These are phyloP conservation scores for Tricholoma flavovirens DNA, from an alignment of 768 basidiomycete genomes.

Conservation along the genomic window DNA sequence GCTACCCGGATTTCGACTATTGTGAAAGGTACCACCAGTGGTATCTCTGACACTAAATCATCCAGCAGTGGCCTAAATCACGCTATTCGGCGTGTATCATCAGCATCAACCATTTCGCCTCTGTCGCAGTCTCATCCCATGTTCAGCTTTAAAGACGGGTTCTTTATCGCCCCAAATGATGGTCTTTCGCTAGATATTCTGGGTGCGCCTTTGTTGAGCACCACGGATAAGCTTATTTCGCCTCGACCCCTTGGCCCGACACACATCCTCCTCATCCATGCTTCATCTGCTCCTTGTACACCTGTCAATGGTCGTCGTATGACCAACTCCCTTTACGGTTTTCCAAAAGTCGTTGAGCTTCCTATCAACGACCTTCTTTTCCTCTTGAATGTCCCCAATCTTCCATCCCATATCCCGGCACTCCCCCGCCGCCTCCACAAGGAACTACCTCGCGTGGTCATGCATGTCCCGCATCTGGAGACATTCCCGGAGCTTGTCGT, in stretches of 20 bases:
- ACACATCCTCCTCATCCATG: conserved; percentile 26
- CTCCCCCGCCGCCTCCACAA: conserved; percentile 30
- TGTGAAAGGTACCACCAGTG: conserved; percentile 7
- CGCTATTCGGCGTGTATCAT: conserved; percentile 21
- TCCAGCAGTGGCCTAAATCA: conserved; percentile 8
- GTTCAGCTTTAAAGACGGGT: conserved; percentile 13
- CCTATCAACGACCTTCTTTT: conserved; percentile 36
- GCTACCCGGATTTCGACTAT: conserved; percentile 23
- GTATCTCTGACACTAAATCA: conserved; percentile 4
- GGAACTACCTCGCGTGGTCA: conserved; percentile 27
- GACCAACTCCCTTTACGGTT: conserved; percentile 3
- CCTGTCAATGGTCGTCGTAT: not conserved
- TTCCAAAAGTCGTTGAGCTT: conserved; percentile 22
- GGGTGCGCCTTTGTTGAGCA: conserved; percentile 21
- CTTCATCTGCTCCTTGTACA: conserved; percentile 5
- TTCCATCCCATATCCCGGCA: conserved; percentile 12
- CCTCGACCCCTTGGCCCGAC: conserved; percentile 32
- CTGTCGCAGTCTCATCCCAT: conserved; percentile 5
- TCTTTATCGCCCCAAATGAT: conserved; percentile 4
- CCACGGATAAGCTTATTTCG: conserved; percentile 26
- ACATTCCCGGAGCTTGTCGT: conserved; percentile 30
- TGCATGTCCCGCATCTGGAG: conserved; percentile 28
- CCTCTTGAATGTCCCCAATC: conserved; percentile 30
- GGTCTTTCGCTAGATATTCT: conserved; percentile 17
- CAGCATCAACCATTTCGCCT: conserved; percentile 19